These are phyloP conservation scores for Magnusiomyces paraingens DNA, from an alignment of 1,139 yeast genomes.

Conservation along the genomic window DNA sequence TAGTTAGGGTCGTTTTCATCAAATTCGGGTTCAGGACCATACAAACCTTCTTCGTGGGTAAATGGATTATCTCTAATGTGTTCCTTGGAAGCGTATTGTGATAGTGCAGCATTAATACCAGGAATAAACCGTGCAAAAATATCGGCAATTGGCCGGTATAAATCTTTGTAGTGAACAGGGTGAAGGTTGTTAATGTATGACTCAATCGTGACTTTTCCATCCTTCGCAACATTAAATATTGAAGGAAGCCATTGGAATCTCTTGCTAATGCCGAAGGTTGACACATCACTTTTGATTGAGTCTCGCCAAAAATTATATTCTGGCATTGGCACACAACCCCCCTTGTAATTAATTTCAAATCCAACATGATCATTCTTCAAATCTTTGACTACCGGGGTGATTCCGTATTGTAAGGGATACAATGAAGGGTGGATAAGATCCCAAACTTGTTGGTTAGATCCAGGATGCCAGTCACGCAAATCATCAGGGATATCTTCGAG, in stretches of 20 bases:
- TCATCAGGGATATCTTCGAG: conserved; percentile 51
- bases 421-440: conserved; percentile 43
- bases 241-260: conserved; percentile 27
- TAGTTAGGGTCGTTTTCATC: conserved; percentile 1
- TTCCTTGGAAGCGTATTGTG: conserved; percentile 10
- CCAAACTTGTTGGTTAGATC: conserved; percentile 35
- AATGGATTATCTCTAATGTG: conserved; percentile 6
- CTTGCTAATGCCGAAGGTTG: conserved; percentile 21
- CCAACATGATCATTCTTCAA: conserved; percentile 4
- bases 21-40: conserved; percentile 4
- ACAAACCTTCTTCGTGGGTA: conserved; percentile 6
- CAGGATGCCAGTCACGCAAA: conserved; percentile 38
- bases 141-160: conserved; percentile 33
- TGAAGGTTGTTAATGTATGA: conserved; percentile 42
- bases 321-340: background rate
- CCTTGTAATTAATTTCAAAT: background rate
- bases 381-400: conserved; percentile 28
- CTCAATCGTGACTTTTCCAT: conserved; percentile 20
- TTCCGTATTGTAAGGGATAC: conserved; percentile 37
- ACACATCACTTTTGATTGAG: conserved; percentile 16
- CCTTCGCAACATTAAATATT: conserved; percentile 17
- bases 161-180: conserved; percentile 27
- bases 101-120: conserved; percentile 32
- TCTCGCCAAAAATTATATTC: too few species aligned
- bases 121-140: conserved; percentile 34